Evolutionary conservation across 345 rosid species (phyloP), one percentile per base, ranked within the genome.

Genomic region (Hibiscus mutabilis): DNA sequence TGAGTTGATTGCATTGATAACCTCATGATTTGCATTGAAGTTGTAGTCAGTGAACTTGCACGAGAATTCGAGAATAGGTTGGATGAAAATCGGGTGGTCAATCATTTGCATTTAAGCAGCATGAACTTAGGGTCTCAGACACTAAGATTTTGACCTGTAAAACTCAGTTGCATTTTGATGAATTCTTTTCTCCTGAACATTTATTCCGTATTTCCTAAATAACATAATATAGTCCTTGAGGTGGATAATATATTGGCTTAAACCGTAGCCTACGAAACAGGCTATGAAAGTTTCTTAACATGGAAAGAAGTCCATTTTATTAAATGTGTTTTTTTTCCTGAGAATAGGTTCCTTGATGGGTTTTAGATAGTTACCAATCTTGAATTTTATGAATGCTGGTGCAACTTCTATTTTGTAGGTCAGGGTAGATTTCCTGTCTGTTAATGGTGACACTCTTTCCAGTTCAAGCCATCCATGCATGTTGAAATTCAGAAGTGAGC

Each of bases 401-500:
- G 67, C 9, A 63, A 33, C 25, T 71, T 68, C 18, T 2, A 27
- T 55, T 77, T 73, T 82, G 86, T 79, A 94, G 97, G 89, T 90
- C 72, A 87, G 95, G 74, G 85, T 88, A 71, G 95, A 84, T 63
- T 80, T 90, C 71, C 79, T 90, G 51, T 83, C 97, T 9, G 74
- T 75, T 18, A 73, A 81, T 78, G 93, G 97, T 74, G 79, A 81
- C 75, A 78, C 59, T 31, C 83, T 91, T 27, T 74, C 84, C 18
- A 91, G 88, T 80, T 81, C 80, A 78, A 84, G 88, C 57, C 89
- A 74, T 71, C 93, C 92, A 0, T 86, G 92, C 83, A 90, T 94
- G 89, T 78, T 90, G 66, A 81, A 77, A 70, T 94, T 86, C 81
- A 86, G 82, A 82, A 91, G 98, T 44, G 87, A 90, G 79, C 88